Evolutionary conservation across 208 protist species (phyloP), one percentile per base, ranked within the genome.

Genomic region (Acanthamoeba quina): DNA sequence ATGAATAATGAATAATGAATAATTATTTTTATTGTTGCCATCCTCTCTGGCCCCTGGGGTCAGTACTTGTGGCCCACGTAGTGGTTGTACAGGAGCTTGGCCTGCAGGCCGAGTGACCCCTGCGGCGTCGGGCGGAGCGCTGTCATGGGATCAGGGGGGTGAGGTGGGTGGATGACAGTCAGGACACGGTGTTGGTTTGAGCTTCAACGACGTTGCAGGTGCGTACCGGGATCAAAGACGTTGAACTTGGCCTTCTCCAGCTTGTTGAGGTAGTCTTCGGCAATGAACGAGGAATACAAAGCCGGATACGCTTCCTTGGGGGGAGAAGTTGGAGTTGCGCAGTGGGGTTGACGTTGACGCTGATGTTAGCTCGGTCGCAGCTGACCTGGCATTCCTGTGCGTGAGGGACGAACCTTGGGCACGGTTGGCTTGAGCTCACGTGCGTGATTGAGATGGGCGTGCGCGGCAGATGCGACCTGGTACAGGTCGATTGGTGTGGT

Each of bases 231-330:
- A 21, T 94, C 78, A 58, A 94, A 90, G 13, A 90, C 19, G 78
- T 94, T 94, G 78, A 94, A 94, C 29, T 90, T 78, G 49, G 58
- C 62, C 66, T 94, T 94, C 64, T 94, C 60, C 56, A 94, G 49
- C 29, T 44, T 44, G n/a, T 66, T 72, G 34, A 94, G 92, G 90
- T 74, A 94, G 54, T 54, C 44, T 19, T 94, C 92, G 9, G 92
- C 80, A 31, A 94, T 80, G 74, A 94, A 90, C 19, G 74, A 52
- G 10, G 92, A 52, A 37, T 74, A 90, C 44, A 94, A 52, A 4
- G 47, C 80, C 41, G 74, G 41, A 44, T 72, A 90, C 24, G 80
- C 74, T 21, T 54, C 56, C 74, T 94, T 31, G 10, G 5, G 26
- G 54, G 6, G 74, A 34, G 29, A 76, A 86, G 41, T 47, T 47